These are phyloP conservation scores for Trichoderma oligosporum DNA, from an alignment of 2,329 filamentous ascomycete species.

Conservation along the genomic window DNA sequence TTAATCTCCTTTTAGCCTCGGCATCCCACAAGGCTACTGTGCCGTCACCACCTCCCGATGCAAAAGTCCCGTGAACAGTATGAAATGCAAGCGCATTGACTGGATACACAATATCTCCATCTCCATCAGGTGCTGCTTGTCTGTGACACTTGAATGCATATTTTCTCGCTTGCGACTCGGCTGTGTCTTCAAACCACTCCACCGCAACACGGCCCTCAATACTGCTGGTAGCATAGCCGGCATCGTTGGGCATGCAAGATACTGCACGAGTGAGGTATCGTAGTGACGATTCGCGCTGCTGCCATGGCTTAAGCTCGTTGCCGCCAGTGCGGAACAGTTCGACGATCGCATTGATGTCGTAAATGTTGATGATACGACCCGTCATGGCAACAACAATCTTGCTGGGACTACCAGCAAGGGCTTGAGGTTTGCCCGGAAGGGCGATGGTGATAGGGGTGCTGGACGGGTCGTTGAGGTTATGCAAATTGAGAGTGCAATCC, in stretches of 20 bases:
- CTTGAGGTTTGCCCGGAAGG: constrained; percentile 85
- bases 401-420: constrained; percentile 69
- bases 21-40: constrained; percentile 94
- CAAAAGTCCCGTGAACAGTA: constrained; percentile 77
- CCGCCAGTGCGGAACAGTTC: constrained; percentile 46
- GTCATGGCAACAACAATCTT: constrained; percentile 97
- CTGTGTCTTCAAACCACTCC: constrained; percentile 92
- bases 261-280: constrained; percentile 95
- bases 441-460: constrained; percentile 59
- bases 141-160: constrained; percentile 99
- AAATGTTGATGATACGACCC: constrained; percentile 87
- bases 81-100: constrained; percentile 90
- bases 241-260: constrained; percentile 94
- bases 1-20: constrained; percentile 81
- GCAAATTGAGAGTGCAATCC: constrained; percentile 86
- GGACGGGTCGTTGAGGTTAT: constrained; percentile 56
- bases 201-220: constrained; percentile 96
- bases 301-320: constrained; percentile 71
- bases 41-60: constrained; percentile 83
- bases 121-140: constrained; percentile 61
- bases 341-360: constrained; percentile 71
- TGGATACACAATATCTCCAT: constrained; percentile 79
- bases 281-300: constrained; percentile 86
- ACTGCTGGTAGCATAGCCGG: constrained; percentile 84
- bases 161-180: constrained; percentile 84